These are phyloP conservation scores for Chlamydomonas schloesseri DNA, from an alignment of 139 green algal species.

Conservation along the genomic window DNA sequence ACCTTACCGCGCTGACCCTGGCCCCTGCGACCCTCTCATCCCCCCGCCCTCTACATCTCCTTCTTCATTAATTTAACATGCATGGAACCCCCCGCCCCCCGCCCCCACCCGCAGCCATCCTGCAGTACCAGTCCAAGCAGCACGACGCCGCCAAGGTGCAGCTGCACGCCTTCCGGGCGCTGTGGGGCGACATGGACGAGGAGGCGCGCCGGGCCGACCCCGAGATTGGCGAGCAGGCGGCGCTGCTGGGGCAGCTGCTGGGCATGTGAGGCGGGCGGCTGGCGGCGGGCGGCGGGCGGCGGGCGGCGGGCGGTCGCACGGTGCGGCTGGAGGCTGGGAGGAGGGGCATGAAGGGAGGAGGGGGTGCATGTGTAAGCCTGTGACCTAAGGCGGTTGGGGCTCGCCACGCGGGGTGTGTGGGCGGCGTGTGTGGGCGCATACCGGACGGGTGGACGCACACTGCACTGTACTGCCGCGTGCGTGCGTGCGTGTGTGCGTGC, in stretches of 20 bases:
- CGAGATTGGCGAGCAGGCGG: slow-evolving; percentile 58
- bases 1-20: no score
- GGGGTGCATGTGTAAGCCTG: no score
- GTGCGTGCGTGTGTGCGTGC: no score
- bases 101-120: slow-evolving; percentile 60
- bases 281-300: not conserved
- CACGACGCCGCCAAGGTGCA: slow-evolving; percentile 46
- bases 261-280: slow-evolving; percentile 12
- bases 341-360: no score
- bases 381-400: no score
- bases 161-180: slow-evolving; percentile 52
- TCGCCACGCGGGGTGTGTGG: no score
- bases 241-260: slow-evolving; percentile 55
- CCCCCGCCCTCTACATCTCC: not conserved
- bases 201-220: slow-evolving; percentile 48
- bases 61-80: no score
- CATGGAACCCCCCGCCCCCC: not conserved
- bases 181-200: slow-evolving; percentile 61
- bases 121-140: slow-evolving; percentile 62
- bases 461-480: no score
- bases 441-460: no score
- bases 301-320: not conserved
- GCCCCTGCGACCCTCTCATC: no score
- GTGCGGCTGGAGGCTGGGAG: no score
- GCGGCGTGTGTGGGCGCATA: no score